These are phyloP conservation scores for Lipomyces starkeyi DNA, from an alignment of 805 yeast species.

Conservation along the genomic window DNA sequence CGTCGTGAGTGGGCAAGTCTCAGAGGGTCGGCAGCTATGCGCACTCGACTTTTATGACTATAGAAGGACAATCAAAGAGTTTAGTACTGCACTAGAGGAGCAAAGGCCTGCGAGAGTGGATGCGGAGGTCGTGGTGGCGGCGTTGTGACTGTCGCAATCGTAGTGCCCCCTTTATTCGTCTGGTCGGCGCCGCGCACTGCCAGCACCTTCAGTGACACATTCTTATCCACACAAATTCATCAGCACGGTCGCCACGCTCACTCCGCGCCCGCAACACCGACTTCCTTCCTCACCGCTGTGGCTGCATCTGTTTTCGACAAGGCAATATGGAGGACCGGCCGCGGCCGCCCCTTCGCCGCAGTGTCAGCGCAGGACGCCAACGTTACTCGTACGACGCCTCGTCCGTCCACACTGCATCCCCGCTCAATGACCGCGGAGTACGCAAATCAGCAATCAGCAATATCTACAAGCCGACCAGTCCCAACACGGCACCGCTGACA, in stretches of 20 bases:
- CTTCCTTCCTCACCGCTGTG: conserved; percentile 7
- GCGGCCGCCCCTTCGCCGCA: conserved; percentile 13
- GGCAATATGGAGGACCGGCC: conserved; percentile 16
- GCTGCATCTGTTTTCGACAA: background rate
- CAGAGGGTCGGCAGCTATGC: background rate
- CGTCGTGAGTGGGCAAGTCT: background rate
- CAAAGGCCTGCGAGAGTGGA: background rate
- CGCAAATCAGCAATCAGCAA: conserved; percentile 14
- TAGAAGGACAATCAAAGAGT: background rate
- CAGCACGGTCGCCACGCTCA: background rate
- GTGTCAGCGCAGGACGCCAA: conserved; percentile 4
- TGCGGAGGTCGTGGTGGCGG: background rate
- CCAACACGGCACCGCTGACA: background rate
- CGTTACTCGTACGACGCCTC: background rate
- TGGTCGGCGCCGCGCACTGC: background rate
- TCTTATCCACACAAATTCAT: background rate
- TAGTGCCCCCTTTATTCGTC: background rate
- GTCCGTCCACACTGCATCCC: conserved; percentile 5
- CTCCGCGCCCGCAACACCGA: background rate
- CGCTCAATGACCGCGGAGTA: conserved; percentile 10
- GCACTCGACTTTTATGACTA: background rate
- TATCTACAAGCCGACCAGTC: conserved; percentile 6
- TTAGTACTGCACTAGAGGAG: background rate
- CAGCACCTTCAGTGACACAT: background rate
- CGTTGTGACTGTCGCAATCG: background rate